Base-by-base conservation (phyloP, 805 yeast genomes). In the Cyberlindnera euphorbiae region DNA sequence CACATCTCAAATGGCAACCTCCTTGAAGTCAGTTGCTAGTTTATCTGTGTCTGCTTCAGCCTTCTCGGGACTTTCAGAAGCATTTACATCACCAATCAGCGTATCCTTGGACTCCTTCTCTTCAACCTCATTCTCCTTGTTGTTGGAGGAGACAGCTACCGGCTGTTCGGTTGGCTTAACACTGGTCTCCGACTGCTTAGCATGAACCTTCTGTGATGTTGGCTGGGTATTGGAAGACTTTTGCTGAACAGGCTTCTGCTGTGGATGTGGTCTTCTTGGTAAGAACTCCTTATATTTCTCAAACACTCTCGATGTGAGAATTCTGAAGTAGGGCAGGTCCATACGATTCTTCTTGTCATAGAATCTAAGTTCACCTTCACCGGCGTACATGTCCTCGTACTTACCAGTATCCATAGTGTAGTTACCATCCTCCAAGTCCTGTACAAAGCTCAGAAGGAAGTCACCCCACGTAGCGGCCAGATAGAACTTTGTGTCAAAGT, bases 381-480 rank as follows among this genome's bases (percentile, higher is more conserved):
- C 80, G 6, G 81, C 74, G 39, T 76, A 69, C 49, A 82, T 72
- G 50, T 84, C 85, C 52, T 82, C 88, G 33, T 68, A 64, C 51
- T 80, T 87, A 32, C 69, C 66, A 30, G 69, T 64, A 27, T 73
- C 76, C 35, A 90, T 67, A 27, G 69, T 73, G 73, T 84, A 86
- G 56, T 82, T 82, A 9, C 95, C 95, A 34, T 67, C 71, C 56
- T 89, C 96, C 38, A 90, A 66, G 57, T 90, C 97, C 47, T 87
- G 86, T 18, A 89, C 95, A 56, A 88, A 80, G 34, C 73, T 71
- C 36, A 88, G 66, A 35, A 90, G 62, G 58, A 93, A 93, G 52
- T 84, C 93, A 13, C 95, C 95, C 81, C 95, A 90, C 38, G 82
- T 82, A 33, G 77, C 75, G 14, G 97, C 94, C 37, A 93, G 67